Evolutionary conservation across 495 filamentous ascomycete species (phyloP), one percentile per base, ranked within the genome.

Genomic region (Talaromyces stipitatus): DNA sequence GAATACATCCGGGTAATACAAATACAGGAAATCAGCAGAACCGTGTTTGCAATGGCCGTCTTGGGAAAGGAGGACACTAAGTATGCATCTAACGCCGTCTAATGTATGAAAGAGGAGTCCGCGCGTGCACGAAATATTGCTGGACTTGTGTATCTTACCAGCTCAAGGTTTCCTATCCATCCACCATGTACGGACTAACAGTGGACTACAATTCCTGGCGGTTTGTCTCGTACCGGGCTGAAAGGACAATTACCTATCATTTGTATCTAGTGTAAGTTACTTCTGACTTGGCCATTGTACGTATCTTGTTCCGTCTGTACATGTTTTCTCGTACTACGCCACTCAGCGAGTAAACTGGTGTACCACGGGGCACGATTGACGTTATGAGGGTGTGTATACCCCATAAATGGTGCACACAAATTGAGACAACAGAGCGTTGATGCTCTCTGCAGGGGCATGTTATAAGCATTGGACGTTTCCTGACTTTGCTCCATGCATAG

Each of bases 61-160:
- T 47, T 12, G 48, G 22, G 30, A 51, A 30, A 18, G 27, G 48
- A 30, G 24, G 27, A 12, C 27, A 51, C 48, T 30, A 51, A 51
- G 14, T 12, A 28, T 51, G 48, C 48, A 51, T 30, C 48, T 18
- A 28, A 51, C 14, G 12, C 11, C 48, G 22, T 51, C 24, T 51
- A 28, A 28, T 30, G 27, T 51, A 51, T 51, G 48, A 51, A 14
- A 23, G 48, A 51, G 48, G 48, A 51, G 48, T 30, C 48, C 28
- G 27, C 48, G n/a, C 48, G 27, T 27, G 48, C 48, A 51, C 48
- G 48, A 30, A 51, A 51, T 30, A 30, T 50, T 4, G 27, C 14
- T 51, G 45, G n/a, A 51, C 48, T 18, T 51, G 23, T n/a, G n/a
- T n/a, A n/a, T n/a, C 23, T 51, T 12, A 24, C 48, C 4, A 30